Percentiles rank a stretch among this genome's conserved stretches.
Evolutionary conservation across 768 basidiomycete species (phyloP).

Genomic region (Candolleomyces eurysporus): DNA sequence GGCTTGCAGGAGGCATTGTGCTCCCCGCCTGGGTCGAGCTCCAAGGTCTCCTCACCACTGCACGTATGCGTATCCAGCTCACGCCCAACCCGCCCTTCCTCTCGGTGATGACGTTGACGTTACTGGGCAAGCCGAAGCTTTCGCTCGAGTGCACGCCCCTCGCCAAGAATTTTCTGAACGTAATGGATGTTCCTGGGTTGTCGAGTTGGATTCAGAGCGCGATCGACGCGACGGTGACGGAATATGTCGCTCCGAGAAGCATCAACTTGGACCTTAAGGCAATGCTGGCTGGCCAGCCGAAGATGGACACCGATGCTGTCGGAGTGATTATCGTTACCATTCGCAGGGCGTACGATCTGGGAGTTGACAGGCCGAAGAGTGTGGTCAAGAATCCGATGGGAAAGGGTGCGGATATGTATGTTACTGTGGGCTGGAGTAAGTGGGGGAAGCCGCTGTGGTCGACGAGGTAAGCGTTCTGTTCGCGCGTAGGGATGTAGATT

Average conservation of each 20-base stretch:
- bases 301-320: slow-evolving; percentile 61
- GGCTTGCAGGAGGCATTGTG: slow-evolving; percentile 41
- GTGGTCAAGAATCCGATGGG: slow-evolving; percentile 28
- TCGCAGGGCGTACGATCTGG: slow-evolving; percentile 55
- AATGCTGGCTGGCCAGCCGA: slow-evolving; percentile 56
- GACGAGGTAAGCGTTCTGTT: slow-evolving; percentile 38
- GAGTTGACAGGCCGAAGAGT: slow-evolving; percentile 34
- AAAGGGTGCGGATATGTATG: slow-evolving; percentile 49
- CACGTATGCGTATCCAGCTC: slow-evolving; percentile 68
- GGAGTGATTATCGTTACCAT: slow-evolving; percentile 69
- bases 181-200: slow-evolving; percentile 76
- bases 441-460: slow-evolving; percentile 67
- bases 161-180: slow-evolving; percentile 59
- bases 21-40: slow-evolving; percentile 73
- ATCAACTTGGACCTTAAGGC: slow-evolving; percentile 69
- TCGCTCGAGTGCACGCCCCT: slow-evolving; percentile 66
- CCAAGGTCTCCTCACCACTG: slow-evolving; percentile 60
- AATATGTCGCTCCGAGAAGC: slow-evolving; percentile 70
- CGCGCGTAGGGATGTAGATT: no score
- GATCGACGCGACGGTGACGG: slow-evolving; percentile 59
- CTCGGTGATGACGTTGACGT: slow-evolving; percentile 47
- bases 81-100: slow-evolving; percentile 69
- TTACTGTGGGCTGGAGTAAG: slow-evolving; percentile 64
- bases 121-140: slow-evolving; percentile 70
- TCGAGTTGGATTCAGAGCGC: slow-evolving; percentile 66